Evolutionary conservation across 2,329 filamentous ascomycete genomes (phyloP).

Genomic region (Aureobasidium pullulans): DNA sequence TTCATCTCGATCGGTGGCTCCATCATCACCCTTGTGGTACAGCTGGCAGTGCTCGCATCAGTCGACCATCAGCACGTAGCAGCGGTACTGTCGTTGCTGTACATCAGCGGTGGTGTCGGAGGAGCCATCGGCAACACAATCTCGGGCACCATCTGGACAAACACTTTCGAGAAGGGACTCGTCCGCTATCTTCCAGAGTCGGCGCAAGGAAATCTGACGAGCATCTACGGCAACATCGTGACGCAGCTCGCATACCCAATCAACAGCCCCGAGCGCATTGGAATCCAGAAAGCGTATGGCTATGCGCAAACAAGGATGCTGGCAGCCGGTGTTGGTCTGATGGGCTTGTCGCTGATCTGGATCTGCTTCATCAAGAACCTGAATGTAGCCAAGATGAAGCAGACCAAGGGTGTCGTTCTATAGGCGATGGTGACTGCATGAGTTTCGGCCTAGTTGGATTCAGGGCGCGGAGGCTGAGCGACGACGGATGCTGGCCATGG

Average conservation of each 20-base stretch:
- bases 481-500: too few species aligned
- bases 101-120: constrained; percentile 7
- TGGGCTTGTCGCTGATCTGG: constrained; percentile 30
- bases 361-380: constrained; percentile 43
- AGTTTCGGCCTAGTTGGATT: too few species aligned
- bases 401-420: constrained; percentile 47
- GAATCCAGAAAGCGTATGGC: constrained; percentile 30
- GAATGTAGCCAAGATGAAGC: constrained; percentile 41
- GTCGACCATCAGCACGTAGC: constrained; percentile 15
- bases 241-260: constrained; percentile 47
- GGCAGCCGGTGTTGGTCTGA: constrained; percentile 24
- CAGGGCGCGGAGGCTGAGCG: too few species aligned
- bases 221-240: too few species aligned
- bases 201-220: constrained; percentile 29
- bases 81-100: constrained; percentile 1
- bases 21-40: constrained; percentile 7
- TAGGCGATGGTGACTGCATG: constrained; percentile 18
- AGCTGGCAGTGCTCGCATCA: constrained; percentile 2
- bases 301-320: constrained; percentile 31
- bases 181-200: constrained; percentile 39
- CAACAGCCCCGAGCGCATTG: constrained; percentile 42
- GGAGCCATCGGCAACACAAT: constrained; percentile 11
- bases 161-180: constrained; percentile 25
- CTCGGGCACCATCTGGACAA: constrained; percentile 13
- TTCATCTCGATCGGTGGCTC: constrained; percentile 41